Percentiles rank a stretch among this genome's conserved stretches.
Evolutionary conservation across 2,329 filamentous ascomycete species (phyloP).

Genomic region (Aspergillus floridensis): DNA sequence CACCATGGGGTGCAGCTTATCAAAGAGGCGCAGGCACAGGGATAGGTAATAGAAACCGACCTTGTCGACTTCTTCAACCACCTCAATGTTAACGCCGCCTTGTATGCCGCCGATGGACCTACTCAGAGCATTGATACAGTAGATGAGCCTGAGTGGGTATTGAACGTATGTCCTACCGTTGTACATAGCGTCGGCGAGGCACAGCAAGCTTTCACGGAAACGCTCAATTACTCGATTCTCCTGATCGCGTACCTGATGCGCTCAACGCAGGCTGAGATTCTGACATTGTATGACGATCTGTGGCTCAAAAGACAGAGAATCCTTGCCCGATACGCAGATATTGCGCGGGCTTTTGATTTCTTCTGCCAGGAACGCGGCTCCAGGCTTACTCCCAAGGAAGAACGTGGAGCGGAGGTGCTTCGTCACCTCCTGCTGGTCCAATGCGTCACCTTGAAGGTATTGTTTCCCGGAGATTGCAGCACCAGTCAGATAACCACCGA

Average conservation of each 20-base stretch:
- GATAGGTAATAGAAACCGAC: not conserved
- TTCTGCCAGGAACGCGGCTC: not conserved
- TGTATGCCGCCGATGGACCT: not conserved
- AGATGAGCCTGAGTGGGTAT: not conserved
- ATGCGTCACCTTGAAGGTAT: conserved; percentile 9
- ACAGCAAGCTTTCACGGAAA: not conserved
- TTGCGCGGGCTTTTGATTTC: not conserved
- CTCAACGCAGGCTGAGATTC: conserved; percentile 5
- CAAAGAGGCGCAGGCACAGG: not conserved
- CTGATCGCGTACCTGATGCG: conserved; percentile 16
- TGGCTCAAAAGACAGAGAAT: conserved; percentile 1
- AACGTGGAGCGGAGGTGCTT: conserved; percentile 8
- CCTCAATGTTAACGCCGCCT: not conserved
- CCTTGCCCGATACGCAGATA: not conserved
- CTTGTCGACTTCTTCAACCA: not conserved
- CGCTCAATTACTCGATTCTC: conserved; percentile 8
- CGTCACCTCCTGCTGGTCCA: conserved; percentile 8
- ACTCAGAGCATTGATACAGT: not conserved
- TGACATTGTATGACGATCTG: conserved; percentile 4
- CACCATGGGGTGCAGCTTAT: not conserved
- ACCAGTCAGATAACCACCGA: conserved; percentile 6
- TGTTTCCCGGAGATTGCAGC: conserved; percentile 8
- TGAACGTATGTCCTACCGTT: no score
- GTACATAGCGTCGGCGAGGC: not conserved
- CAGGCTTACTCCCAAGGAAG: not conserved